phyloP scores from a whole-genome alignment of 768 basidiomycete genomes.

The Boletus tomentosulus region DNA sequence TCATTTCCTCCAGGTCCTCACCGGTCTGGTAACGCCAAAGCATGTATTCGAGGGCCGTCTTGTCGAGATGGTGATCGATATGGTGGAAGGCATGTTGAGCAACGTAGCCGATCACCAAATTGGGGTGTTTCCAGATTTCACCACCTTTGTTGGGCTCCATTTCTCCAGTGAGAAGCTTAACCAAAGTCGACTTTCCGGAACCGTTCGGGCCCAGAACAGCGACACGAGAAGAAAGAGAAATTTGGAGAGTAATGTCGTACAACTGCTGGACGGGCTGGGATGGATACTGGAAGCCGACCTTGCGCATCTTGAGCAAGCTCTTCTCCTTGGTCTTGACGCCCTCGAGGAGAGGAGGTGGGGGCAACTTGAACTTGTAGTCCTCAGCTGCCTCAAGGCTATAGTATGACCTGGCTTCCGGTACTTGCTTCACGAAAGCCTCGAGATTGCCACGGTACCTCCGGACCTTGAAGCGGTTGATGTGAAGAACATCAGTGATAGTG shows the following conservation, averaged over 20 bases:
- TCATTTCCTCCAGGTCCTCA: conserved; percentile 96
- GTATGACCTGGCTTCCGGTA: conserved; percentile 97
- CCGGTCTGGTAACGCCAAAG: conserved; percentile 99
- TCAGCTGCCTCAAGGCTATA: conserved; percentile 93
- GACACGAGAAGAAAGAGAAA: conserved; percentile 97
- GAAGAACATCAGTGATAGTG: conserved; percentile 96
- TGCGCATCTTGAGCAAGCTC: conserved; percentile 94
- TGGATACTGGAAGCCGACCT: conserved; percentile 96
- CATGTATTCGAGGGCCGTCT: conserved; percentile 99
- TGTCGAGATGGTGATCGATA: conserved; percentile 97
- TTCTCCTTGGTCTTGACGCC: conserved; percentile 99
- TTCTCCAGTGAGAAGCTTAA: conserved; percentile 95
- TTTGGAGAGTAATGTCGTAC: conserved; percentile 93
- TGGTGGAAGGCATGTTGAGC: conserved; percentile 99
- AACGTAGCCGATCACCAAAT: conserved; percentile 98
- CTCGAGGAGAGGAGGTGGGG: conserved; percentile 93
- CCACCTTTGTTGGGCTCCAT: conserved; percentile 95
- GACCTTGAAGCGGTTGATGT: conserved; percentile 98
- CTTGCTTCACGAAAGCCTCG: conserved; percentile 87
- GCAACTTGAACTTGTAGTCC: conserved; percentile 98
- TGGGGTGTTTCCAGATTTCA: conserved; percentile 99
- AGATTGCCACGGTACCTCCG: conserved; percentile 94
- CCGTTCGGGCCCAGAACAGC: conserved; percentile 98
- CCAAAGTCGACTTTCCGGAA: conserved; percentile 96
- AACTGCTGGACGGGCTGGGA: conserved; percentile 82